Base-by-base conservation (phyloP, 2,329 filamentous ascomycete species). In the Harringtonia lauricola region DNA sequence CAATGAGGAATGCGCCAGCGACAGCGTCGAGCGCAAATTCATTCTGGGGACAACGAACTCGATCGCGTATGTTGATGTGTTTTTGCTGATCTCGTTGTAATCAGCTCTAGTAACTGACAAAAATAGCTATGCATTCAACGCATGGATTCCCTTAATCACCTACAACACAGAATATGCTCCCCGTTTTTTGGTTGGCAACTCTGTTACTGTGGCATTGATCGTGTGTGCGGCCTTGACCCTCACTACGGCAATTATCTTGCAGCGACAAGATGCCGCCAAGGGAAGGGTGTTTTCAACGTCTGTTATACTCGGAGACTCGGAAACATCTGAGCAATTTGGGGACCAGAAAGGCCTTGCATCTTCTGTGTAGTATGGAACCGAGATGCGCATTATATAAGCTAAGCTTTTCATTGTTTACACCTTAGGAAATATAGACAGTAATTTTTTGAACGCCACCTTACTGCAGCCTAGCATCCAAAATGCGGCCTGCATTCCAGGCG, bases 11-110 rank as follows among this genome's bases (percentile, higher is more conserved):
- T 41, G 39, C 12, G 39, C 39, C 14, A 21, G 30, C 22, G 39
- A 41, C 30, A 41, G 39, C 19, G 15, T 41, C 12, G 39, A 41
- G 21, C 30, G 39, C 2, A 41, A 41, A 29, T 35, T 41, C 18
- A 41, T 41, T n/a, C 30, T 41, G 30, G 39, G 39, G 6, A 35
- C 39, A 5, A 41, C 39, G 2, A 41, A 41, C n/a, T 41, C 39
- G 2, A n/a, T 41, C 5, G 39, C 39, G 19, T 35, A 21, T 15
- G 33, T 19, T 35, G 9, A 7, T 35, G n/a, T 35, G 12, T 10
- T 15, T 12, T 18, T 15, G 10, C 33, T 10, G n/a, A 18, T 10
- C 8, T n/a, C 3, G 33, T 4, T n/a, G 8, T 13, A 34, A 7
- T 17, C 12, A 13, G 31, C 13, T 31, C 5, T n/a, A 14, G 5